phyloP scores from a whole-genome alignment of 2,329 filamentous ascomycete genomes.

The Incumbomyces delicatus region DNA sequence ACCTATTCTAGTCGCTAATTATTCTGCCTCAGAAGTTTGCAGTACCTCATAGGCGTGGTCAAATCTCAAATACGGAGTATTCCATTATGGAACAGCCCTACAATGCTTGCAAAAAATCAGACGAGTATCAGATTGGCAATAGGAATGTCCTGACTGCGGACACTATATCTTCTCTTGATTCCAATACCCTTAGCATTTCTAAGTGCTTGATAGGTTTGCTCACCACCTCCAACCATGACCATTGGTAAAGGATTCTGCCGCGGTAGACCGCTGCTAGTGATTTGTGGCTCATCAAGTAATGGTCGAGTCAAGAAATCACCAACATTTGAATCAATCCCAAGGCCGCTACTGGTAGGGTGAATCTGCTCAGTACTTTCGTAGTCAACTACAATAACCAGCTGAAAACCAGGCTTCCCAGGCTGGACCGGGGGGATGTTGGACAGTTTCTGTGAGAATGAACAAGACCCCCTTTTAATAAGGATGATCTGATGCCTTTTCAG shows the following conservation, averaged over 20 bases:
- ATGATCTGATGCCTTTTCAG: slow-evolving; percentile 61
- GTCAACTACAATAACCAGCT: slow-evolving; percentile 67
- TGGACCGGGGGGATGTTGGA: slow-evolving; percentile 72
- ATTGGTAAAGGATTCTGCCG: slow-evolving; percentile 67
- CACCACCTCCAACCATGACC: slow-evolving; percentile 69
- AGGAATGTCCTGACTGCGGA: slow-evolving; percentile 68
- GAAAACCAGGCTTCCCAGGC: slow-evolving; percentile 51
- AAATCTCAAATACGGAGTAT: no score
- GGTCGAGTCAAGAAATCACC: slow-evolving; percentile 47
- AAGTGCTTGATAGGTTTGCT: slow-evolving; percentile 55
- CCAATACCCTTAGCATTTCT: slow-evolving; percentile 57
- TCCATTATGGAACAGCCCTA: no score
- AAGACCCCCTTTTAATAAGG: slow-evolving; percentile 70
- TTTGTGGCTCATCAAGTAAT: slow-evolving; percentile 64
- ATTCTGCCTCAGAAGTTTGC: no score
- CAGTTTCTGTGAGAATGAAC: slow-evolving; percentile 75
- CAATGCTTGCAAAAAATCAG: background rate
- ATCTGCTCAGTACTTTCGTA: slow-evolving; percentile 24
- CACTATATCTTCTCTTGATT: slow-evolving; percentile 65
- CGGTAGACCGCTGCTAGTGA: slow-evolving; percentile 58
- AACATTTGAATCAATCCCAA: background rate
- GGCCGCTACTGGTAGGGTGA: slow-evolving; percentile 25
- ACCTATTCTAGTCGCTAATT: no score
- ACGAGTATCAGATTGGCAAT: slow-evolving; percentile 68
- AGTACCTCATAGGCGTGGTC: no score